These are phyloP conservation scores for Houttuynia cordata DNA, from an alignment of 164 flowering plant species.

Conservation along the genomic window DNA sequence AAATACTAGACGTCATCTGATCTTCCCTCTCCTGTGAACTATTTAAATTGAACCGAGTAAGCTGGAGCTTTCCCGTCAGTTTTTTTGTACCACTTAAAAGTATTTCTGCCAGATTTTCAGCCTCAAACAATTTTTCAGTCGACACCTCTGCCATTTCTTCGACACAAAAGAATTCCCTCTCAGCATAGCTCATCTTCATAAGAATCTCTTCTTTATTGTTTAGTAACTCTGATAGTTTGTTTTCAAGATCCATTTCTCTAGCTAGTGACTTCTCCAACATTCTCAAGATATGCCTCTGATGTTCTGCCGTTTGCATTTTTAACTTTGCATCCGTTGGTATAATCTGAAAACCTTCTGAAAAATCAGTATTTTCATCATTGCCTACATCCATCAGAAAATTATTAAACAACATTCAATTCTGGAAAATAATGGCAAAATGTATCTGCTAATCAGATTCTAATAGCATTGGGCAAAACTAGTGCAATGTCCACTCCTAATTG, in stretches of 20 bases:
- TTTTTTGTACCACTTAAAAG: conserved; percentile 54
- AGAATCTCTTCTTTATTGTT: conserved; percentile 48
- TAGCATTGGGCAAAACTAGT: too few species aligned
- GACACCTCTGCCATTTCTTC: conserved; percentile 41
- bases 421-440: conserved; percentile 4
- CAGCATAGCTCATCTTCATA: conserved; percentile 27
- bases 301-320: conserved; percentile 52
- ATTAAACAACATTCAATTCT: not conserved
- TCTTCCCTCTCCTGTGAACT: conserved; percentile 35
- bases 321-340: conserved; percentile 22
- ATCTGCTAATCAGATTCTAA: too few species aligned
- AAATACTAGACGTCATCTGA: conserved; percentile 34
- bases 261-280: conserved; percentile 91
- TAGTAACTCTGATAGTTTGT: conserved; percentile 45
- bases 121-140: conserved; percentile 43
- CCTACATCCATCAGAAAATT: conserved; percentile 28
- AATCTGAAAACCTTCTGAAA: conserved; percentile 20
- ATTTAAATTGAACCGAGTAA: conserved; percentile 45
- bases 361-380: conserved; percentile 14
- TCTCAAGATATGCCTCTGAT: conserved; percentile 54
- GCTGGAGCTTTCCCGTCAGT: conserved; percentile 37
- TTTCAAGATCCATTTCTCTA: conserved; percentile 77
- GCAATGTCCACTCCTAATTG: too few species aligned
- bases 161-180: conserved; percentile 32
- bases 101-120: conserved; percentile 53